Conservation (phyloP, 202 grass and related monocot genomes). For the Dendrocalamus latiflorus region DNA sequence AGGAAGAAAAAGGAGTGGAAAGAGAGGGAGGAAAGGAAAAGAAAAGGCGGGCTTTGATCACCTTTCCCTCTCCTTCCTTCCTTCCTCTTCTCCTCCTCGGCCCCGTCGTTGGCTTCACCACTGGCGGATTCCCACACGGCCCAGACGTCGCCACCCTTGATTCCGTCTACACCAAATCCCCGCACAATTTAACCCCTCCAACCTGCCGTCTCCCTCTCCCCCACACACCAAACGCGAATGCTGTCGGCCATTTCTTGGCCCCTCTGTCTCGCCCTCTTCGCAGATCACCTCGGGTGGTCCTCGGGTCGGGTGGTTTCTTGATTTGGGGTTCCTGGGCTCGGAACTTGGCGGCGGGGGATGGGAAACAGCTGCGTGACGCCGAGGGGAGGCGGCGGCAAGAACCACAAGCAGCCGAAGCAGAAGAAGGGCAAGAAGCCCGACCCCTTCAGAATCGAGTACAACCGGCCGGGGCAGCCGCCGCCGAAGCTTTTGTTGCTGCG, state of each 20-base stretch:
- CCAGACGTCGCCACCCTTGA: too few species aligned
- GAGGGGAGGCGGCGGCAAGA: slow-evolving; percentile 7
- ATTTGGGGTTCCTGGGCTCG: background rate
- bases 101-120: too few species aligned
- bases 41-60: too few species aligned
- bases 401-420: slow-evolving; percentile 42
- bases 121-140: too few species aligned
- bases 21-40: too few species aligned
- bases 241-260: slow-evolving; percentile 29
- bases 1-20: too few species aligned
- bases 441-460: slow-evolving; percentile 83
- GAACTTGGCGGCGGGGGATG: slow-evolving; percentile 45
- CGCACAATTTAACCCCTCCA: too few species aligned
- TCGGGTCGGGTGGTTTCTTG: background rate
- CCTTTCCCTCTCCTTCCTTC: too few species aligned
- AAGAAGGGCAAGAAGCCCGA: slow-evolving; percentile 78
- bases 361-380: slow-evolving; percentile 71
- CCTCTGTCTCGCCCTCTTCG: too few species aligned
- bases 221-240: slow-evolving; percentile 20
- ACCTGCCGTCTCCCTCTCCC: too few species aligned
- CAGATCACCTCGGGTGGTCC: slow-evolving; percentile 24
- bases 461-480: slow-evolving; percentile 37
- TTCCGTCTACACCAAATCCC: too few species aligned
- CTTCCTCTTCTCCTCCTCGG: too few species aligned
- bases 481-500: slow-evolving; percentile 46